Evolutionary conservation across 164 flowering plant species (phyloP).

Genomic region (Vitis rupestris): DNA sequence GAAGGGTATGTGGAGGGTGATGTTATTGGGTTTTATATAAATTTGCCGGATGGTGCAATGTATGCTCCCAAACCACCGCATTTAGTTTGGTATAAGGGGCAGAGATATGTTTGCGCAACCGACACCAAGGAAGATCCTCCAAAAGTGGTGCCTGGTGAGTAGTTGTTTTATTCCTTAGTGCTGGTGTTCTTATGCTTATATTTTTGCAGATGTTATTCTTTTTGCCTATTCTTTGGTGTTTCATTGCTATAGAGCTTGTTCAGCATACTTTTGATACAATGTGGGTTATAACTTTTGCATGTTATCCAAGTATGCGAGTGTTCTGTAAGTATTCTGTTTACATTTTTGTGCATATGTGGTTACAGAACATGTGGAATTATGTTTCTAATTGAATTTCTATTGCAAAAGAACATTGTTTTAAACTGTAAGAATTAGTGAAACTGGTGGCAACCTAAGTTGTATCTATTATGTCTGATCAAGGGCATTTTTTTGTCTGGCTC

Average conservation of each 20-base stretch:
- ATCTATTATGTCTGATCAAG: too few species aligned
- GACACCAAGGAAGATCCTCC: constrained; percentile 82
- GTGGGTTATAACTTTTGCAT: neutral
- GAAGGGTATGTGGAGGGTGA: constrained; percentile 91
- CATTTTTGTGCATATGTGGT: too few species aligned
- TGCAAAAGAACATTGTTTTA: too few species aligned
- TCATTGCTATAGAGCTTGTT: neutral
- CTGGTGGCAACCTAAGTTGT: neutral
- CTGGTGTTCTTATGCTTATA: too few species aligned
- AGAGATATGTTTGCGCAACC: constrained; percentile 60
- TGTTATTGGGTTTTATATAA: constrained; percentile 91
- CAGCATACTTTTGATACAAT: neutral
- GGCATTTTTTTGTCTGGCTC: too few species aligned
- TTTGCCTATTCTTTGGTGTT: neutral
- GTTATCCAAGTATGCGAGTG: neutral
- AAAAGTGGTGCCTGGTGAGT: constrained; percentile 87
- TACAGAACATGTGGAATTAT: too few species aligned
- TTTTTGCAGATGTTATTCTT: neutral
- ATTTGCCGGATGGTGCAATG: constrained; percentile 68
- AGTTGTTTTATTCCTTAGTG: neutral
- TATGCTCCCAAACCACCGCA: constrained; percentile 70
- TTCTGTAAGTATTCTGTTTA: too few species aligned
- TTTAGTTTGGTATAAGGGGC: constrained; percentile 82
- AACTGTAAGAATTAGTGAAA: neutral
- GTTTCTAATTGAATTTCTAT: too few species aligned